Evolutionary conservation across 352 stramenopile genomes (phyloP).

Genomic region (Discostella stelligera): DNA sequence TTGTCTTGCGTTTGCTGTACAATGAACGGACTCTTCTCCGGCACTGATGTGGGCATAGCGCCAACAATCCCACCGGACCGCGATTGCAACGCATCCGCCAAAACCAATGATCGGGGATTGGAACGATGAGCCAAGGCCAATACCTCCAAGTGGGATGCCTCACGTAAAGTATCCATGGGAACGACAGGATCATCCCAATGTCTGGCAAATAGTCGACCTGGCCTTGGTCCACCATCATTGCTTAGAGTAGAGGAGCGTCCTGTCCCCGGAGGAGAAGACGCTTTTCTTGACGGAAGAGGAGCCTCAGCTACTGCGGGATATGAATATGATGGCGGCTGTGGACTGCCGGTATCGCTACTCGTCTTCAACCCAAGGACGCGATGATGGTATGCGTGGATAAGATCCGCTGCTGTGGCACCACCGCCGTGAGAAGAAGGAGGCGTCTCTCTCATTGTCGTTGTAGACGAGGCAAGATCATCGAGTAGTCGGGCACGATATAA

Average conservation of each 20-base stretch:
- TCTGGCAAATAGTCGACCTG: not conserved
- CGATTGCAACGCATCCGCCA: constrained; percentile 14
- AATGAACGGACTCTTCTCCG: not conserved
- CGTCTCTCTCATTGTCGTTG: not conserved
- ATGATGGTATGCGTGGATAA: not conserved
- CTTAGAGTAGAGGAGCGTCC: not conserved
- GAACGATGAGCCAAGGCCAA: constrained; percentile 27
- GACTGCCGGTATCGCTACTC: not conserved
- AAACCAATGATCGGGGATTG: constrained; percentile 22
- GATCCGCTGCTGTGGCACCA: not conserved
- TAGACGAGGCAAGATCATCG: not conserved
- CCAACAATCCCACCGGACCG: not conserved
- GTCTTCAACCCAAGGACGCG: not conserved
- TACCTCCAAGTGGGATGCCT: constrained; percentile 28
- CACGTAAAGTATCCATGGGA: constrained; percentile 16
- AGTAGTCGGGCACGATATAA: not conserved
- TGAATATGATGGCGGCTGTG: not conserved
- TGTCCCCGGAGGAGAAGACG: not conserved
- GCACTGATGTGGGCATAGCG: not conserved
- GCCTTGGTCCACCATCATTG: not conserved
- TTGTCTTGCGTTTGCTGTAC: not conserved
- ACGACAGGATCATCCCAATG: not conserved
- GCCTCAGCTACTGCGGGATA: not conserved
- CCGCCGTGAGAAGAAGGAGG: not conserved
- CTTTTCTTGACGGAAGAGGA: not conserved